Conservation (phyloP, 1,284 basidiomycete species). For the Sphagnurus paluster region DNA sequence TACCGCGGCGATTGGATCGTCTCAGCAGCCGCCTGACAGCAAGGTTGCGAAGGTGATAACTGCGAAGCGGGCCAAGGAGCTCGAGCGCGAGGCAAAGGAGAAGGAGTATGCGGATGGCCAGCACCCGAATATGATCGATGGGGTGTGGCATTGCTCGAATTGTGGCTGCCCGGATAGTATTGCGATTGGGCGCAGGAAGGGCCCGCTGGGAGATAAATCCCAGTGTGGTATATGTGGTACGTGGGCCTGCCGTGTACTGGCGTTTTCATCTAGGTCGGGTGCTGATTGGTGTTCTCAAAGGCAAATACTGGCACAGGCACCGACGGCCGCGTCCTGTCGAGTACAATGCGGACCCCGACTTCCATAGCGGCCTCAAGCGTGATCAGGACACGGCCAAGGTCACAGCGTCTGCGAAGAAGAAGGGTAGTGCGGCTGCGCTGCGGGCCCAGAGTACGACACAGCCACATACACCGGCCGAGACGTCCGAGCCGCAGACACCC, state of each 20-base stretch:
- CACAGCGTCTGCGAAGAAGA: slow-evolving; percentile 45
- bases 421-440: slow-evolving; percentile 48
- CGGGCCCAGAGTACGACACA: slow-evolving; percentile 40
- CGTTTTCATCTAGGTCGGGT: neutral
- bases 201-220: slow-evolving; percentile 86
- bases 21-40: slow-evolving; percentile 36
- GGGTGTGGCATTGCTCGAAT: slow-evolving; percentile 91
- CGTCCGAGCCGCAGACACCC: slow-evolving; percentile 57
- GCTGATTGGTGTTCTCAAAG: slow-evolving; percentile 38
- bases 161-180: slow-evolving; percentile 86
- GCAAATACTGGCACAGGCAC: slow-evolving; percentile 86
- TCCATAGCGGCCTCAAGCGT: slow-evolving; percentile 58
- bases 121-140: slow-evolving; percentile 79
- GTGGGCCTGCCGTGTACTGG: too few relatives aligned
- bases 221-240: slow-evolving; percentile 91
- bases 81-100: slow-evolving; percentile 79
- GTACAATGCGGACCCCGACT: slow-evolving; percentile 73
- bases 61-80: slow-evolving; percentile 67
- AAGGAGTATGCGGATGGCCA: slow-evolving; percentile 79
- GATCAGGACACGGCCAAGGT: slow-evolving; percentile 57
- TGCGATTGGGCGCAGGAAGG: slow-evolving; percentile 82
- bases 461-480: slow-evolving; percentile 42
- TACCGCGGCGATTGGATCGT: slow-evolving; percentile 23
- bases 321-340: slow-evolving; percentile 74
- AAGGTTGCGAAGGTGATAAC: slow-evolving; percentile 46